These are phyloP conservation scores for Psilocybe subaeruginosa DNA, from an alignment of 768 basidiomycete genomes.

Conservation along the genomic window DNA sequence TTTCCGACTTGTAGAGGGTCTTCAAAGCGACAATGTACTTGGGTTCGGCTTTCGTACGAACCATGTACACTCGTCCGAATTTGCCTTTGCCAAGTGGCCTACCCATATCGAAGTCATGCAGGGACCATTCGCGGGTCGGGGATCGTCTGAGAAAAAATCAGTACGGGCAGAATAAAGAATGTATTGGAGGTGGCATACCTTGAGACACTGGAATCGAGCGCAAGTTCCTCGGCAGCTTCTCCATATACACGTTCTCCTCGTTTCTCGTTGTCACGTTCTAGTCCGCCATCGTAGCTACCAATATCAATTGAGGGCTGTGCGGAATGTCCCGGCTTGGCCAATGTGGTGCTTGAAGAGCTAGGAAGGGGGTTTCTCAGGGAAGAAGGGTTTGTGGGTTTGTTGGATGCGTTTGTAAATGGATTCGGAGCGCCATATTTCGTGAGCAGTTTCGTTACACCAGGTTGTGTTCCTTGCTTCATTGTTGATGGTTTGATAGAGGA, in stretches of 20 bases:
- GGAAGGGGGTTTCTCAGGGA: conserved; percentile 44
- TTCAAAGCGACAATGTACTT: conserved; percentile 96
- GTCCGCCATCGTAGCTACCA: conserved; percentile 93
- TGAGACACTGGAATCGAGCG: conserved; percentile 81
- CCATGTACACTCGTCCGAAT: conserved; percentile 99
- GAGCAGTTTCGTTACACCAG: conserved; percentile 69
- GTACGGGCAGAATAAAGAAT: background rate
- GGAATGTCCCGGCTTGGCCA: conserved; percentile 21
- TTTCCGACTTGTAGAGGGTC: conserved; percentile 95
- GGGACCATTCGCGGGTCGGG: conserved; percentile 84
- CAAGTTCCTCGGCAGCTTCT: conserved; percentile 79
- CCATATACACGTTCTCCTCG: conserved; percentile 75
- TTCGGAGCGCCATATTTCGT: conserved; percentile 77
- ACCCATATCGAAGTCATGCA: conserved; percentile 91
- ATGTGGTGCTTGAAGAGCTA: conserved; percentile 15
- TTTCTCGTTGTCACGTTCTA: conserved; percentile 88
- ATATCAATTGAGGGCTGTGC: conserved; percentile 63
- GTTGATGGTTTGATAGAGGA: conserved; percentile 35
- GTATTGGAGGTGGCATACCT: conserved; percentile 44
- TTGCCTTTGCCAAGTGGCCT: conserved; percentile 98
- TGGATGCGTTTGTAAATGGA: conserved; percentile 39
- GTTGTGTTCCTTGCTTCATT: conserved; percentile 60
- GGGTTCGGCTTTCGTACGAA: conserved; percentile 86
- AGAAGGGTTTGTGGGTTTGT: conserved; percentile 41
- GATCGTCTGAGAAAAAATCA: conserved; percentile 43